phyloP scores from a whole-genome alignment of 2,329 filamentous ascomycete species.

The Cytospora schulzeri region DNA sequence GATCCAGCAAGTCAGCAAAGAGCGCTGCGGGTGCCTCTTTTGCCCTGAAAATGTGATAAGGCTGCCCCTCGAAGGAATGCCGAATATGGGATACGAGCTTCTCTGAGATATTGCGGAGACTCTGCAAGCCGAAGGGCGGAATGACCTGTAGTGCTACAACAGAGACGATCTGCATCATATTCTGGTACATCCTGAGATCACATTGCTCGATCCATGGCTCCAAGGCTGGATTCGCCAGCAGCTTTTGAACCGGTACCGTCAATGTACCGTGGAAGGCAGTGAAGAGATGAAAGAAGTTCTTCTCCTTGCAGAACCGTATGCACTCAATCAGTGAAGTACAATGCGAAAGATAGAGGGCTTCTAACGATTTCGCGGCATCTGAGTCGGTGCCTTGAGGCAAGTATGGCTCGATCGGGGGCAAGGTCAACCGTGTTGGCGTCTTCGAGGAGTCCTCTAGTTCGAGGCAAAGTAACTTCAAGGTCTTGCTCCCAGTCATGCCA shows the following conservation, averaged over 20 bases:
- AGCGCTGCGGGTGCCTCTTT: constrained; percentile 87
- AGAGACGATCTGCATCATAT: constrained; percentile 91
- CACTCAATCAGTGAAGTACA: constrained; percentile 95
- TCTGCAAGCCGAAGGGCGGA: constrained; percentile 83
- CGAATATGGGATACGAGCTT: constrained; percentile 79
- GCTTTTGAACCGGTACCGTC: constrained; percentile 93
- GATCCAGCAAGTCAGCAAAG: constrained; percentile 83
- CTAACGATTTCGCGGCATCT: constrained; percentile 83
- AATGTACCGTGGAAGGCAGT: constrained; percentile 94
- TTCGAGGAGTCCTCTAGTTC: constrained; percentile 57
- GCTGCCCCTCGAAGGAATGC: constrained; percentile 82
- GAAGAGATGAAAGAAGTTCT: constrained; percentile 93
- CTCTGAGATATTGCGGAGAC: constrained; percentile 83
- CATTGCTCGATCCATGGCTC: constrained; percentile 94
- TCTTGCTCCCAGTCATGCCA: constrained; percentile 59
- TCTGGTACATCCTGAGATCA: constrained; percentile 94
- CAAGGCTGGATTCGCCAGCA: constrained; percentile 79
- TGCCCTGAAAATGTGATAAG: constrained; percentile 80
- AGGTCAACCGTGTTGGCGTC: constrained; percentile 69
- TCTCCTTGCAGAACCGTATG: constrained; percentile 94
- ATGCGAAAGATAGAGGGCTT: constrained; percentile 88
- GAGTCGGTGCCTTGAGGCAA: constrained; percentile 80
- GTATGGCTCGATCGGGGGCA: constrained; percentile 86
- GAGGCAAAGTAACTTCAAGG: constrained; percentile 62
- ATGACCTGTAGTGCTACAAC: constrained; percentile 89